phyloP scores from a whole-genome alignment of 2,329 filamentous ascomycete genomes.

The Acephala macrosclerotiorum region DNA sequence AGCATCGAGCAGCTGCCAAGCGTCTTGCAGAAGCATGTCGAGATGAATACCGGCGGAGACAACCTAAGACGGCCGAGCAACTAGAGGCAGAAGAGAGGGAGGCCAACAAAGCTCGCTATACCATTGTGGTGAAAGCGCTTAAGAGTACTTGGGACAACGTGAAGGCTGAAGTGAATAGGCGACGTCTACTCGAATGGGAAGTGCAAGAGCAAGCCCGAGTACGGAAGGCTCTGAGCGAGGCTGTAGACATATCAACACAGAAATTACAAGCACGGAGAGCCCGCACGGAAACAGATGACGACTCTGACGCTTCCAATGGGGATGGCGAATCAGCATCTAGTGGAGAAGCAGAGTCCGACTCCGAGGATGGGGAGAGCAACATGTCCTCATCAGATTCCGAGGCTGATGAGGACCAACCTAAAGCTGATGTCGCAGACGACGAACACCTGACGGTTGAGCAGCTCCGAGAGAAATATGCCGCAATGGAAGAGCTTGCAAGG shows the following conservation, averaged over 20 bases:
- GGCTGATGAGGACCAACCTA: constrained; percentile 55
- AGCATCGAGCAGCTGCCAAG: constrained; percentile 80
- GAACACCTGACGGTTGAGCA: constrained; percentile 75
- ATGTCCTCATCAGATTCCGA: constrained; percentile 72
- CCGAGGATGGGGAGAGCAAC: constrained; percentile 57
- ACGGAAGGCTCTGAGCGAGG: constrained; percentile 75
- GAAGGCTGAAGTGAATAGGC: constrained; percentile 65
- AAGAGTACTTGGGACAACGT: constrained; percentile 71
- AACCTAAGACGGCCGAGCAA: constrained; percentile 81
- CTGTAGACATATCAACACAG: constrained; percentile 74
- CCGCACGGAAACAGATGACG: constrained; percentile 54
- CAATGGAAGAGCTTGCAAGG: constrained; percentile 57
- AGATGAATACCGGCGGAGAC: constrained; percentile 76
- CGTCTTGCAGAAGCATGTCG: constrained; percentile 79
- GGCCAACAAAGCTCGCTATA: constrained; percentile 73
- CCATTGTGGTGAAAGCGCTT: constrained; percentile 68
- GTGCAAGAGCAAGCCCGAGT: constrained; percentile 68
- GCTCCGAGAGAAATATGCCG: constrained; percentile 71
- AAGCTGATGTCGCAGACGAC: constrained; percentile 60
- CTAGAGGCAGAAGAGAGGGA: constrained; percentile 79
- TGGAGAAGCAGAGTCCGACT: constrained; percentile 45
- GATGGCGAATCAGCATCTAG: constrained; percentile 45
- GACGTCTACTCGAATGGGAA: constrained; percentile 67
- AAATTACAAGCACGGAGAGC: constrained; percentile 69
- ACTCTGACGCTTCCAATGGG: constrained; percentile 42